Evolutionary conservation across 495 filamentous ascomycete genomes (phyloP).

Genomic region (Platismatia glauca): DNA sequence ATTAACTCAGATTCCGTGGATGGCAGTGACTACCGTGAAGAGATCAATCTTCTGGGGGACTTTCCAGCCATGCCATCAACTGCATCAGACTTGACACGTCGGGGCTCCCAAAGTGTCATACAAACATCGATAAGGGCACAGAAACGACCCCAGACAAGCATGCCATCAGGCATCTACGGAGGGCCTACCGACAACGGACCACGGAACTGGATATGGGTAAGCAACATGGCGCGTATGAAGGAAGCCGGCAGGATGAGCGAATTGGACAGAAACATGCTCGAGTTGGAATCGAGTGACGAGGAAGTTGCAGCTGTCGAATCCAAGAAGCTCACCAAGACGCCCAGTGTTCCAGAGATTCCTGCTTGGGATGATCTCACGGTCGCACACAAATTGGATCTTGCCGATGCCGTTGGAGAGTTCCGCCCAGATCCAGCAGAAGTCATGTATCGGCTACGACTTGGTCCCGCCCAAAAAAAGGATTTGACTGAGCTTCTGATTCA

Average conservation of each 20-base stretch:
- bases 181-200: conserved; percentile 29
- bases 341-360: conserved; percentile 8
- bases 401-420: conserved; percentile 33
- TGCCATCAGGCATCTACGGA: conserved; percentile 24
- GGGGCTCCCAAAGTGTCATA: not conserved
- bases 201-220: conserved; percentile 31
- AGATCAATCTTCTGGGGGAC: not conserved
- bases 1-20: not conserved
- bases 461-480: conserved; percentile 19
- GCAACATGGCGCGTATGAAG: conserved; percentile 31
- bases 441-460: conserved; percentile 26
- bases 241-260: conserved; percentile 12
- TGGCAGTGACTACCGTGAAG: not conserved
- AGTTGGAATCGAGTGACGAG: conserved; percentile 22
- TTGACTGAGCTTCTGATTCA: conserved; percentile 16
- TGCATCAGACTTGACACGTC: not conserved
- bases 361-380: conserved; percentile 32
- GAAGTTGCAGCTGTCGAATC: conserved; percentile 11
- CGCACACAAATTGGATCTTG: conserved; percentile 25
- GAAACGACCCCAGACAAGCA: not conserved
- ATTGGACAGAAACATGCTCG: conserved; percentile 4
- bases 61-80: not conserved
- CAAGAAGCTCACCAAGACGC: conserved; percentile 7
- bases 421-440: conserved; percentile 13
- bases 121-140: not conserved